phyloP scores from a whole-genome alignment of 306 rosid species.

The Cicer pinnatifidum region DNA sequence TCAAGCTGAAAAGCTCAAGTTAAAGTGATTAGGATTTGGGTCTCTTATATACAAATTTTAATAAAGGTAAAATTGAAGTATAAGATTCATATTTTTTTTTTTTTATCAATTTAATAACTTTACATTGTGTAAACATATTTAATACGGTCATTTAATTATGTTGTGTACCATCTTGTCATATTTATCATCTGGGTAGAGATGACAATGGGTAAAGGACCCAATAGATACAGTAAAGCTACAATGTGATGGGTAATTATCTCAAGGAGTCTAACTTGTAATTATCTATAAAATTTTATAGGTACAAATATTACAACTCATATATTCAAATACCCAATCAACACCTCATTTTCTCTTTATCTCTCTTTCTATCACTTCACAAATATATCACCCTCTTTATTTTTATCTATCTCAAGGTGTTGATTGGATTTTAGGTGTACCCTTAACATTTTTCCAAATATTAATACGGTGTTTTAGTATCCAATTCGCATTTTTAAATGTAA shows the following conservation, averaged over 20 bases:
- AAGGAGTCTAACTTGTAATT: background rate
- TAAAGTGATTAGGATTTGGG: constrained; percentile 41
- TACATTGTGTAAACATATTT: background rate
- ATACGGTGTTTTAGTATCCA: background rate
- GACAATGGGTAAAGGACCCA: background rate
- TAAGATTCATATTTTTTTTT: constrained; percentile 10
- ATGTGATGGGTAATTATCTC: too few species aligned
- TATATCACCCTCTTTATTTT: too few species aligned
- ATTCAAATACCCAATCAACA: too few species aligned
- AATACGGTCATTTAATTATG: background rate
- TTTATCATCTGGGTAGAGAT: background rate
- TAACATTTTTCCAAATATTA: too few species aligned
- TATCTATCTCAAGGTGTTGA: too few species aligned
- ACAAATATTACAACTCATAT: too few species aligned
- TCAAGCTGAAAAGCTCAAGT: constrained; percentile 51
- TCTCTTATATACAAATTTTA: constrained; percentile 12
- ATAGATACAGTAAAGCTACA: background rate
- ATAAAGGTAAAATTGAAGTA: background rate
- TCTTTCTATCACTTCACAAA: too few species aligned
- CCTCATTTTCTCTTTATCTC: too few species aligned
- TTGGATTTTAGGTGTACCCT: too few species aligned
- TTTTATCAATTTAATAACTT: background rate
- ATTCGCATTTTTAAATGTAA: background rate
- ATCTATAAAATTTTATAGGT: background rate
- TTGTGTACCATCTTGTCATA: background rate